Base-by-base conservation (phyloP, 2,329 filamentous ascomycete genomes). In the Trichophyton schoenleinii region DNA sequence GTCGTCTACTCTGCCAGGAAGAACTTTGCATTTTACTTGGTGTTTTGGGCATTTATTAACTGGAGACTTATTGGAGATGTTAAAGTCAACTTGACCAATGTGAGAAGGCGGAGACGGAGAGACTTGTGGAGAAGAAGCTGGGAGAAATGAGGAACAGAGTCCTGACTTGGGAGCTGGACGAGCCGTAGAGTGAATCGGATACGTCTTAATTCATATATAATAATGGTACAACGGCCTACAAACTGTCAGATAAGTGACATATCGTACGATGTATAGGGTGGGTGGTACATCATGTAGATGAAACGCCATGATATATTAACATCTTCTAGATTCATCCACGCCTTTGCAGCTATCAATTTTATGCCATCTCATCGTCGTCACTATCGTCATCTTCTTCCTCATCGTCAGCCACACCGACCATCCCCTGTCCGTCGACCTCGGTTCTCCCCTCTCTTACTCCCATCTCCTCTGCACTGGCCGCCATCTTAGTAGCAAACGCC, bases 401-500 rank as follows among this genome's bases (percentile, higher is more conserved):
- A 64, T 83, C 80, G 65, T 80, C 76, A 53, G 86, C 82, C 57
- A 95, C 80, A 0, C 87, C 88, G 3, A 97, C 83, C 57, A 94
- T 78, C 62, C 89, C 83, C 74, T 99, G 92, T 71, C 81, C 78
- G n/a, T 55, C 49, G 25, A 28, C 49, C 20, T 55, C 49, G 25
- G 85, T 83, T 55, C 84, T 82, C 15, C 80, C 84, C 57, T 83
- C 83, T 5, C 55, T 42, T 3, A 44, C 55, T 57, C 83, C 83
- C 6, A 41, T 58, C 22, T 41, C 55, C 36, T 42, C 55, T 4
- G 79, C 75, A 64, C 79, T 76, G 34, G 34, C 34, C 41, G 83
- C 81, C 62, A 92, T 80, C 62, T 84, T 86, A 69, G 78, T 83
- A 41, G 88, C 90, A 77, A 99, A 99, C 1, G 87, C 86, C 65